Conservation (phyloP, 1,284 basidiomycete species). For the Chalciporus sp. region DNA sequence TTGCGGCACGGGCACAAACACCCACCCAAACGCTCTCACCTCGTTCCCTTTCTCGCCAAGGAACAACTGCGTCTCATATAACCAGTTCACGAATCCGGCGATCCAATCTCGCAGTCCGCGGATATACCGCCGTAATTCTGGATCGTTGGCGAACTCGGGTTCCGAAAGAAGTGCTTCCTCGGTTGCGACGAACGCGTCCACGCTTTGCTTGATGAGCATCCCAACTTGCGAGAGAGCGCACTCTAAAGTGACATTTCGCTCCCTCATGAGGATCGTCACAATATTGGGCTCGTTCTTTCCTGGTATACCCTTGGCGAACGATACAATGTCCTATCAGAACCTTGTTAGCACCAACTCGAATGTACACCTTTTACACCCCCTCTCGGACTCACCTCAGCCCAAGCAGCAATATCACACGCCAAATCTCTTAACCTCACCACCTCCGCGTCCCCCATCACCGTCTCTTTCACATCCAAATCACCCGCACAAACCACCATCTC, state of each 20-base stretch:
- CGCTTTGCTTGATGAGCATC: conserved; percentile 28
- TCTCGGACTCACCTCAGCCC: conserved; percentile 30
- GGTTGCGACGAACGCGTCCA: conserved; percentile 30
- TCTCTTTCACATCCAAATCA: conserved; percentile 44
- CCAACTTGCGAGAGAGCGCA: conserved; percentile 26
- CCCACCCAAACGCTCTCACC: conserved; percentile 63
- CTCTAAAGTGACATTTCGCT: conserved; percentile 27
- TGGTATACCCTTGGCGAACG: conserved; percentile 28
- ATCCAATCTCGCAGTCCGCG: conserved; percentile 54
- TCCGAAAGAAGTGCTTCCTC: conserved; percentile 23
- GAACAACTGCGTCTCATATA: conserved; percentile 60
- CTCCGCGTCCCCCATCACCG: conserved; percentile 28
- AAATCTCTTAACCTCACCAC: conserved; percentile 23
- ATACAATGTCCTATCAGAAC: conserved; percentile 29
- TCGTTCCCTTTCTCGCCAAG: conserved; percentile 59
- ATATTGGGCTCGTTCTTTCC: conserved; percentile 16
- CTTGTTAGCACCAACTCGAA: conserved; percentile 1
- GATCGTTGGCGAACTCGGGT: conserved; percentile 13
- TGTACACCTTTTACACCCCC: not conserved
- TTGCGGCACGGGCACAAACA: conserved; percentile 42
- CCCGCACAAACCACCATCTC: conserved; percentile 57
- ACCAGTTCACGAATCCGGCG: conserved; percentile 56
- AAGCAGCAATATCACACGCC: conserved; percentile 31
- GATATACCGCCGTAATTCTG: conserved; percentile 43
- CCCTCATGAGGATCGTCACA: conserved; percentile 30